A percentile compares a stretch with the other conserved stretches of the same genome.
phyloP scores from a whole-genome alignment of 2,329 filamentous ascomycete species.

The Diplocarpon rosae region DNA sequence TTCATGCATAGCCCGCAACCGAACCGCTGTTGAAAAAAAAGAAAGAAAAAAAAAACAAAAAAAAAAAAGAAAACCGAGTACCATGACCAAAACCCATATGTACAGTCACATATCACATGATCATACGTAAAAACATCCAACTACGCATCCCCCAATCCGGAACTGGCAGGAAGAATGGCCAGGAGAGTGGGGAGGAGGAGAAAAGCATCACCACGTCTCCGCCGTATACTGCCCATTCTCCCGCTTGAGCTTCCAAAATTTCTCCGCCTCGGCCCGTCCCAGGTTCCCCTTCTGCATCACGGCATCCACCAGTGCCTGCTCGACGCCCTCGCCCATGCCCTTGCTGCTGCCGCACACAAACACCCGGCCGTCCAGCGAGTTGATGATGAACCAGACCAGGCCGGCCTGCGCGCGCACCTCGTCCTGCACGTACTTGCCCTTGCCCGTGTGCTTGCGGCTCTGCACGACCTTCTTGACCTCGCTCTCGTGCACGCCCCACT shows the following conservation, averaged over 20 bases:
- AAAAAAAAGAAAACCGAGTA: no score
- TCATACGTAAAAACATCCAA: no score
- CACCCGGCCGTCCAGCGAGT: slow-evolving; percentile 85
- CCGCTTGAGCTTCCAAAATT: slow-evolving; percentile 89
- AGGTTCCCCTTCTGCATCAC: slow-evolving; percentile 89
- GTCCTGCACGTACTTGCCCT: slow-evolving; percentile 90
- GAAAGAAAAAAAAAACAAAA: no score
- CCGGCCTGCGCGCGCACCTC: slow-evolving; percentile 86
- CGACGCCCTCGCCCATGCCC: slow-evolving; percentile 96
- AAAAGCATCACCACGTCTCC: slow-evolving; percentile 50
- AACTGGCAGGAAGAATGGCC: no score
- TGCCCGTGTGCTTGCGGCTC: slow-evolving; percentile 46
- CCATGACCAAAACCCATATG: no score
- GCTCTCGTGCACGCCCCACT: slow-evolving; percentile 88
- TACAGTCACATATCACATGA: no score
- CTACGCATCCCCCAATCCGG: no score
- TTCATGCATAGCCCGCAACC: no score
- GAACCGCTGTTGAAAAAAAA: no score
- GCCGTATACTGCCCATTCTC: slow-evolving; percentile 92
- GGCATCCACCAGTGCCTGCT: slow-evolving; percentile 76
- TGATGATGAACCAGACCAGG: slow-evolving; percentile 97
- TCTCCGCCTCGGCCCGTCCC: slow-evolving; percentile 66
- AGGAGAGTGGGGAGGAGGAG: no score
- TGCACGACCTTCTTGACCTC: slow-evolving; percentile 76
- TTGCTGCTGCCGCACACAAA: slow-evolving; percentile 94